Conservation (phyloP, 2,329 filamentous ascomycete species). For the Fusarium heterosporum region DNA sequence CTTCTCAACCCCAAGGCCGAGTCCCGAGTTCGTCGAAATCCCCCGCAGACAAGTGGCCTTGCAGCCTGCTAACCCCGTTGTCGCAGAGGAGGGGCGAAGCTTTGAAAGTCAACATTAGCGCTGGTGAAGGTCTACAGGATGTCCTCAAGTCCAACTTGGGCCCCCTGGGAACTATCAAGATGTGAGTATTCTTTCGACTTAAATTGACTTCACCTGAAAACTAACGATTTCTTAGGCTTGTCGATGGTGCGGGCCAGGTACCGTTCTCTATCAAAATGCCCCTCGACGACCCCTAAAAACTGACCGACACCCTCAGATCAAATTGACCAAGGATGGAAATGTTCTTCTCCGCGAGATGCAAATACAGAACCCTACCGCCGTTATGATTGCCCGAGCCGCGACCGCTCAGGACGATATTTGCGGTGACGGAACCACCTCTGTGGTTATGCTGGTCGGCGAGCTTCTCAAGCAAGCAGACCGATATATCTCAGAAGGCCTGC, state of each 20-base stretch:
- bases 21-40: slow-evolving; percentile 78
- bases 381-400: slow-evolving; percentile 84
- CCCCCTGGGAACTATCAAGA: slow-evolving; percentile 94
- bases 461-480: slow-evolving; percentile 97
- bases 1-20: slow-evolving; percentile 99
- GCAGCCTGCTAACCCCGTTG: slow-evolving; percentile 44
- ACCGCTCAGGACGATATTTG: slow-evolving; percentile 99
- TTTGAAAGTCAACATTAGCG: slow-evolving; percentile 94
- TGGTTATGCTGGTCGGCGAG: slow-evolving; percentile 94
- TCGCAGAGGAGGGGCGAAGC: slow-evolving; percentile 92
- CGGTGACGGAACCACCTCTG: slow-evolving; percentile 96
- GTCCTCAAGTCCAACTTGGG: slow-evolving; percentile 97
- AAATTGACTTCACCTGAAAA: neutral
- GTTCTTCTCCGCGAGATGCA: slow-evolving; percentile 84
- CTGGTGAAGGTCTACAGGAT: slow-evolving; percentile 92
- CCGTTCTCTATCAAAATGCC: slow-evolving; percentile 47
- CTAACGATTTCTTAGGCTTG: slow-evolving; percentile 63
- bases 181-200: slow-evolving; percentile 64
- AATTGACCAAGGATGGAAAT: slow-evolving; percentile 98
- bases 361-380: slow-evolving; percentile 98
- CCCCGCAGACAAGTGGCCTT: slow-evolving; percentile 36
- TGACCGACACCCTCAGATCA: slow-evolving; percentile 73
- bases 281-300: slow-evolving; percentile 46
- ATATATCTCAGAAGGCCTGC: slow-evolving; percentile 95
- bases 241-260: slow-evolving; percentile 77